Evolutionary conservation across 495 filamentous ascomycete species (phyloP).

Genomic region (Rostrohypoxylon terebratum): DNA sequence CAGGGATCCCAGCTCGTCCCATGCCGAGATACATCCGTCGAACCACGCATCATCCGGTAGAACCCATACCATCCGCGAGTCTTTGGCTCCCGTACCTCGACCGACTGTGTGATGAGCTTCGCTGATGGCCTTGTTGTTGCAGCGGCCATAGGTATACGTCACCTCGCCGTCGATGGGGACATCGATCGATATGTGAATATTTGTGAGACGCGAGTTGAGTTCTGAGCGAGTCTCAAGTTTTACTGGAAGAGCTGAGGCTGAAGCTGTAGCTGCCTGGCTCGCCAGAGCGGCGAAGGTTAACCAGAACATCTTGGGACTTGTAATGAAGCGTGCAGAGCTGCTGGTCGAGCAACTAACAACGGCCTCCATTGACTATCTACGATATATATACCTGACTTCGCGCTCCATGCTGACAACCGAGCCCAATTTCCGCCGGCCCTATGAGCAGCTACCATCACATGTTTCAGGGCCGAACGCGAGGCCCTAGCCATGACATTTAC

Average conservation of each 20-base stretch:
- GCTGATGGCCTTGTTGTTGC: slow-evolving; percentile 30
- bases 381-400: slow-evolving; percentile 26
- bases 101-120: slow-evolving; percentile 53
- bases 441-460: slow-evolving; percentile 15
- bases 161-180: slow-evolving; percentile 46
- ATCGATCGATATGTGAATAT: slow-evolving; percentile 56
- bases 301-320: slow-evolving; percentile 32
- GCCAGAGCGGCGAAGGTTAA: slow-evolving; percentile 34
- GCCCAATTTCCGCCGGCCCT: background rate
- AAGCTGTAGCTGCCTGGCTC: slow-evolving; percentile 24
- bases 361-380: slow-evolving; percentile 1
- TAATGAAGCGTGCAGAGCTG: background rate
- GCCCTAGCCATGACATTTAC: slow-evolving; percentile 16
- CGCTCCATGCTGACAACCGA: background rate
- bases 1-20: slow-evolving; percentile 52
- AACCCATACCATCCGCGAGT: slow-evolving; percentile 65
- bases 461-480: slow-evolving; percentile 4
- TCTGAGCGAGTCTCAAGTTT: slow-evolving; percentile 52
- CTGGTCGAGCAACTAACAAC: background rate
- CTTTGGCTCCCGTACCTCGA: slow-evolving; percentile 23
- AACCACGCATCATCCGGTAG: slow-evolving; percentile 58
- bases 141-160: slow-evolving; percentile 57
- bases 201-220: slow-evolving; percentile 58
- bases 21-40: slow-evolving; percentile 67
- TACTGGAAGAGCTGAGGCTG: slow-evolving; percentile 45